A percentile compares a stretch with the other conserved stretches of the same genome.
phyloP scores from a whole-genome alignment of 257 asterid species.

The Knoxia roxburghii region DNA sequence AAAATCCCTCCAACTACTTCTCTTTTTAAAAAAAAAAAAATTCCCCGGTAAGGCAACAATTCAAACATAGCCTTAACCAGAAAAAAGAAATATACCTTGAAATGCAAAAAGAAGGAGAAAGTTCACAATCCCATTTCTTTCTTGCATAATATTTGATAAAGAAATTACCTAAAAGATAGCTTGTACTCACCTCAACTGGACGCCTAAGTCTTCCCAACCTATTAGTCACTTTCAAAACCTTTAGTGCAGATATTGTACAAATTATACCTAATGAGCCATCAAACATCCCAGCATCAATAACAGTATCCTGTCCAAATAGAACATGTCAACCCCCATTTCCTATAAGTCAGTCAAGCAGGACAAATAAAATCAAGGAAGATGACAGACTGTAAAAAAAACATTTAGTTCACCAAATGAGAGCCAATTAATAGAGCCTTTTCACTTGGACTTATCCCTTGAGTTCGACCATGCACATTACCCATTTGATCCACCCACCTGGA shows the following conservation, averaged over 20 bases:
- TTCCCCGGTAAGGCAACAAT: no score
- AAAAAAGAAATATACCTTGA: neutral
- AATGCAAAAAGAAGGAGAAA: neutral
- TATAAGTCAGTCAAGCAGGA: conserved; percentile 2
- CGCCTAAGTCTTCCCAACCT: conserved; percentile 56
- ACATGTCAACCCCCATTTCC: conserved; percentile 4
- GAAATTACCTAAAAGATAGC: neutral
- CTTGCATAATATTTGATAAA: neutral
- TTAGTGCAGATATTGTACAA: conserved; percentile 73
- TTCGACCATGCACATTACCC: conserved; percentile 95
- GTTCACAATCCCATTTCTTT: neutral
- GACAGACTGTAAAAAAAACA: conserved; percentile 15
- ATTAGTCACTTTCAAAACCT: conserved; percentile 58
- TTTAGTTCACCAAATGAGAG: conserved; percentile 87
- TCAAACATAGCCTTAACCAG: no score
- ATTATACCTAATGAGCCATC: conserved; percentile 91
- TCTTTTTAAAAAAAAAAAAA: no score
- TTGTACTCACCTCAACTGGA: conserved; percentile 79
- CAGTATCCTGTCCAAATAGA: conserved; percentile 66
- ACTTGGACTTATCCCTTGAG: conserved; percentile 67
- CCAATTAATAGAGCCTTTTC: conserved; percentile 87
- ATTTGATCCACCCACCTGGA: conserved; percentile 92
- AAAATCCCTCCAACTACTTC: no score
- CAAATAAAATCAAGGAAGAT: conserved; percentile 1
- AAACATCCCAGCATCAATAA: conserved; percentile 85